Base-by-base conservation (phyloP, 2,329 filamentous ascomycete species). In the Ascochyta fabae region DNA sequence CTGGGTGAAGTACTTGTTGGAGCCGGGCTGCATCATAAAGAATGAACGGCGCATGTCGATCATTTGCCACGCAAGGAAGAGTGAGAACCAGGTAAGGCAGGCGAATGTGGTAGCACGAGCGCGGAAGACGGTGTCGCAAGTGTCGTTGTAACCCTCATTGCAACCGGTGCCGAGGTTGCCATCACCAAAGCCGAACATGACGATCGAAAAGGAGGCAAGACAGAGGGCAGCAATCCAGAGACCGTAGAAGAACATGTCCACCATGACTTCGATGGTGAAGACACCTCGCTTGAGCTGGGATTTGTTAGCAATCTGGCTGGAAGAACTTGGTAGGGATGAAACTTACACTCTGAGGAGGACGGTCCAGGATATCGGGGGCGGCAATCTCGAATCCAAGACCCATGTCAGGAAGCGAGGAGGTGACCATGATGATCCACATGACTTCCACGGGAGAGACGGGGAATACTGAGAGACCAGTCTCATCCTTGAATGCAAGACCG, bases 61-160 rank as follows among this genome's bases (percentile, higher is more conserved):
- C 69, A 91, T 88, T 71, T 92, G 88, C 89, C 89, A 92, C 1
- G 89, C 89, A 8, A 90, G 80, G 78, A 92, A 89, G 16, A 92
- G 81, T 0, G 88, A 87, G 66, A 88, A 88, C 88, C 88, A 92
- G 0, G 88, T 91, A 42, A 92, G 81, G 61, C 85, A 88, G 39
- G 87, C 87, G 68, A 92, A 92, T 1, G 86, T 88, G 0, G 89
- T 90, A 1, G 88, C 87, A 35, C 89, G 86, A 2, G 88, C 89
- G 38, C 72, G 72, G 66, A 74, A 75, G 3, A 75, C 71, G 15
- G 68, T 64, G 7, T 69, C 62, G 59, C 71, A 74, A 33, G 47
- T 51, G 3, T 52, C 29, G 56, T 64, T 68, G 53, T 66, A 74
- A 10, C 55, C 56, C 27, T 67, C 59, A 60, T 75, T 75, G 52